These are phyloP conservation scores for Chrysosporium keratinophilum DNA, from an alignment of 2,329 filamentous ascomycete species.

Conservation along the genomic window DNA sequence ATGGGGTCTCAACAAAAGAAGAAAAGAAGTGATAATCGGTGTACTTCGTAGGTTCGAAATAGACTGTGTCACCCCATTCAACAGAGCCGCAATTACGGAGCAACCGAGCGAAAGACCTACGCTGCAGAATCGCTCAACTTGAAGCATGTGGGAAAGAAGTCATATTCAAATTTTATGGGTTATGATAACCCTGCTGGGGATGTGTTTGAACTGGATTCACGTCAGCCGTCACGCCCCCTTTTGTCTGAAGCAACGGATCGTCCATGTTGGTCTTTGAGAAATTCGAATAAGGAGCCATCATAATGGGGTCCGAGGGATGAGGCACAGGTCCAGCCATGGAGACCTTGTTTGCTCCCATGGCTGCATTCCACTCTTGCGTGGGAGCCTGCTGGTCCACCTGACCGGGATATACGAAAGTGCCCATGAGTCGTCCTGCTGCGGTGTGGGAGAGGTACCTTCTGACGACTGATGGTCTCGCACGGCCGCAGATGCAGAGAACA, in stretches of 20 bases:
- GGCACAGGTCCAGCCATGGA: conserved; percentile 8
- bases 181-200: conserved; percentile 2
- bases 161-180: not conserved
- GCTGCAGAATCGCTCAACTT: not conserved
- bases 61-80: no score
- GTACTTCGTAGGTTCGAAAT: no score
- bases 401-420: conserved; percentile 15
- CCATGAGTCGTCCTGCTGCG: conserved; percentile 14
- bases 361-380: conserved; percentile 12
- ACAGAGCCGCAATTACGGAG: no score
- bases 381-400: conserved; percentile 12
- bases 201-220: not conserved
- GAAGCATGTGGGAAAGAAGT: not conserved
- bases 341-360: conserved; percentile 12
- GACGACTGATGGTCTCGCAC: conserved; percentile 14
- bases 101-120: not conserved
- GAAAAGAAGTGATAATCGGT: no score
- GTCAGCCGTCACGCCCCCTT: conserved; percentile 1
- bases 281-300: conserved; percentile 11
- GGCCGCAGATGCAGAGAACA: conserved; percentile 23
- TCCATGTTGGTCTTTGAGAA: conserved; percentile 13
- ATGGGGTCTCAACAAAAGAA: no score
- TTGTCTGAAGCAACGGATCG: conserved; percentile 17
- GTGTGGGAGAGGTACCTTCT: conserved; percentile 15
- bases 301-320: conserved; percentile 10